Conservation (phyloP, 768 basidiomycete genomes). For the Lactarius hengduanensis region DNA sequence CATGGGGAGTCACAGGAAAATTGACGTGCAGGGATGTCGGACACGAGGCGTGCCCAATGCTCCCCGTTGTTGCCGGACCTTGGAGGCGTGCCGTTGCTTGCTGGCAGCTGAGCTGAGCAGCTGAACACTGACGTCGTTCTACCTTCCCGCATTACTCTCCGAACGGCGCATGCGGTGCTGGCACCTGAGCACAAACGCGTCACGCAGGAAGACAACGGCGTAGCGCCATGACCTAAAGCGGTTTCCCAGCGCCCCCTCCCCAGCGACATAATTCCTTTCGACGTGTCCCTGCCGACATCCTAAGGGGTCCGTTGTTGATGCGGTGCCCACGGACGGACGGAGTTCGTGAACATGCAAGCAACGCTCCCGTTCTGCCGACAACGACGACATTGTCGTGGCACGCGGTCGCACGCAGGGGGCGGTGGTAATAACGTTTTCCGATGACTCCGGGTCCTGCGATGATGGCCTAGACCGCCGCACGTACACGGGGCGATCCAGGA, state of each 20-base stretch:
- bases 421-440: not conserved
- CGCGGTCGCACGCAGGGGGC: not conserved
- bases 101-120: constrained; percentile 16
- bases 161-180: constrained; percentile 4
- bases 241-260: not conserved
- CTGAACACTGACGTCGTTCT: constrained; percentile 18
- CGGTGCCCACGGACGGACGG: not conserved
- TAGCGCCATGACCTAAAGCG: constrained; percentile 7
- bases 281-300: not conserved
- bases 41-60: constrained; percentile 8
- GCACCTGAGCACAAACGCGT: constrained; percentile 20
- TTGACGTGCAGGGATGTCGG: not conserved
- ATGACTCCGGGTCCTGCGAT: not conserved
- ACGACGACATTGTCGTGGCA: not conserved
- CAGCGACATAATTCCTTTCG: constrained; percentile 1
- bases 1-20: not conserved
- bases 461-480: constrained; percentile 11
- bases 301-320: not conserved
- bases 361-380: not conserved
- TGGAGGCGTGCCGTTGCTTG: not conserved
- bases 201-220: not conserved
- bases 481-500: not conserved
- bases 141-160: not conserved
- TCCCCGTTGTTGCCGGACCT: constrained; percentile 4
- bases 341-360: not conserved